Conservation (phyloP, 106 monocot species). For the Dactylorhiza incarnata region DNA sequence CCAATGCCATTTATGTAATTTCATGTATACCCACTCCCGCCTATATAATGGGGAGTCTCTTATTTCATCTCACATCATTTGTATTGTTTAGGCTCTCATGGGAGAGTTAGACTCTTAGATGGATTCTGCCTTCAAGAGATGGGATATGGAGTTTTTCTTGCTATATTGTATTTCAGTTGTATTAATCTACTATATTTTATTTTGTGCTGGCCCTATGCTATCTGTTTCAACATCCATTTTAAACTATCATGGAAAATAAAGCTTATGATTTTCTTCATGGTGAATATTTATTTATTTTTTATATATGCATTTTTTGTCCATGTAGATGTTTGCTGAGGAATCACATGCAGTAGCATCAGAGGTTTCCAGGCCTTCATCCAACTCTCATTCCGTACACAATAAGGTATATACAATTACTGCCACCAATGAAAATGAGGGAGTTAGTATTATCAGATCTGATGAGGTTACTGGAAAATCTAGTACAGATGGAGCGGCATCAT, state of each 20-base stretch:
- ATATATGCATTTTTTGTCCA: conserved; percentile 2
- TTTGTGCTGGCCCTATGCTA: no score
- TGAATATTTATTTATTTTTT: not conserved
- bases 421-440: conserved; percentile 99
- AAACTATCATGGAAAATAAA: not conserved
- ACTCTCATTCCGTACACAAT: conserved; percentile 27
- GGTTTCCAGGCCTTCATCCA: conserved; percentile 22
- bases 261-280: not conserved
- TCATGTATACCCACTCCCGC: no score
- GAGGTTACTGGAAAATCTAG: conserved; percentile 99
- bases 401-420: conserved; percentile 98
- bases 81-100: no score
- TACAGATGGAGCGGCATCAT: conserved; percentile 73
- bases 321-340: conserved; percentile 44
- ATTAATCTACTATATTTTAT: no score
- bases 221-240: not conserved
- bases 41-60: no score
- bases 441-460: conserved; percentile 98
- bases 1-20: no score
- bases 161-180: no score
- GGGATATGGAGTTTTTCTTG: no score
- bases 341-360: conserved; percentile 28
- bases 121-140: no score
- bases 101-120: no score
- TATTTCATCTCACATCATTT: no score